Conservation (phyloP, 257 asterid species). For the Gentiana straminea region DNA sequence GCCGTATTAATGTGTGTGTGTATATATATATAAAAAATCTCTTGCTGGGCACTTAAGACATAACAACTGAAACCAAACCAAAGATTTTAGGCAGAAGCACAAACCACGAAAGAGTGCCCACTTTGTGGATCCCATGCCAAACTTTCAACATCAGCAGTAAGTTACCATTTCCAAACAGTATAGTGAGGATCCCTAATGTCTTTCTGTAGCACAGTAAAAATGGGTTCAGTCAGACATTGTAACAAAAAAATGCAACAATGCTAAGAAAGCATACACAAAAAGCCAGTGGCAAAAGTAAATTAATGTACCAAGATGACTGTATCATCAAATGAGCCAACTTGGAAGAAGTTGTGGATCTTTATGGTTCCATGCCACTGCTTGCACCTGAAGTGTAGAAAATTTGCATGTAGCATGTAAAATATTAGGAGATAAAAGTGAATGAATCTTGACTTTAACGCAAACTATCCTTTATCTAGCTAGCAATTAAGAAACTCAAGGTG, state of each 20-base stretch:
- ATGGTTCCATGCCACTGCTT: constrained; percentile 88
- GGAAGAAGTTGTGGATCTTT: constrained; percentile 69
- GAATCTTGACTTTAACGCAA: no score
- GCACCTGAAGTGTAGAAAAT: constrained; percentile 42
- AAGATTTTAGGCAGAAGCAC: constrained; percentile 19
- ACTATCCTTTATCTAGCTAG: no score
- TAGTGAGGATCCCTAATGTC: constrained; percentile 48
- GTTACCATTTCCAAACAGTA: constrained; percentile 55
- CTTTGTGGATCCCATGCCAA: constrained; percentile 93
- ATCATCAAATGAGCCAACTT: constrained; percentile 79
- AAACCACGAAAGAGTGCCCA: constrained; percentile 80
- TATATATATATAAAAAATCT: no score
- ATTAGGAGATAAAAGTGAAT: neutral
- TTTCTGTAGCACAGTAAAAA: constrained; percentile 35
- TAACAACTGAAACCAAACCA: neutral
- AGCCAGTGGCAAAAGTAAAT: neutral
- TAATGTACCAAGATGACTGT: constrained; percentile 52
- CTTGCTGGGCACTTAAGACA: no score
- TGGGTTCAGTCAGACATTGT: constrained; percentile 4
- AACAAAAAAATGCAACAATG: neutral
- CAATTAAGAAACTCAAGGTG: no score
- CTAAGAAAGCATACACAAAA: neutral
- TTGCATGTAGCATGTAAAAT: neutral
- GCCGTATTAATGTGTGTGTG: no score
- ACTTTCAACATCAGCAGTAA: constrained; percentile 74